Percentiles rank a stretch among this genome's conserved stretches.
Evolutionary conservation across 148 eudicot genomes (phyloP).

Genomic region (Rhododendron ovatum): DNA sequence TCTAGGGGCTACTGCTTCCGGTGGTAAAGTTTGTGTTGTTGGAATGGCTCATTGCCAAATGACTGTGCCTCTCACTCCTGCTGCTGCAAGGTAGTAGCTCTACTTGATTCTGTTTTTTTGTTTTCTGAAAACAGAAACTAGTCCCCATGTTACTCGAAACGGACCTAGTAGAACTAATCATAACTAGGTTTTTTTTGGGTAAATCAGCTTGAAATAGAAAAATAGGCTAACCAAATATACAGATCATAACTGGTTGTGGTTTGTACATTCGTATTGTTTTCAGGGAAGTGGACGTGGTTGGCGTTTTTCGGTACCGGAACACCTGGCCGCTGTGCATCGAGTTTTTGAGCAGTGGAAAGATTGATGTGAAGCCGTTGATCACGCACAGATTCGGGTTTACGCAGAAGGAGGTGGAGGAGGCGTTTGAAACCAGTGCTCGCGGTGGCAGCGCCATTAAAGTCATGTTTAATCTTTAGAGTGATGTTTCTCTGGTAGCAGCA

Average conservation of each 20-base stretch:
- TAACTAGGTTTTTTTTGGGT: no score
- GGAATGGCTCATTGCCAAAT: constrained; percentile 77
- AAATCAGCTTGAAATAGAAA: no score
- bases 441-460: constrained; percentile 88
- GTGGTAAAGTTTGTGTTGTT: constrained; percentile 84
- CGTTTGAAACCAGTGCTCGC: constrained; percentile 76
- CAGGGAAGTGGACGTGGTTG: constrained; percentile 82
- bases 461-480: constrained; percentile 66
- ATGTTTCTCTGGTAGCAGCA: not conserved
- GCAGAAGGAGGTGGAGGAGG: constrained; percentile 74
- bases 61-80: constrained; percentile 80
- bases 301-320: constrained; percentile 77
- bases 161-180: not conserved
- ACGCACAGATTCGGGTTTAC: constrained; percentile 83
- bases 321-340: constrained; percentile 89
- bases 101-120: no score
- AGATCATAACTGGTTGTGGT: not conserved
- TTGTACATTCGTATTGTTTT: not conserved
- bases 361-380: constrained; percentile 83
- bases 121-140: no score
- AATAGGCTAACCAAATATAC: no score
- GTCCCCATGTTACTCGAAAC: no score
- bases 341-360: constrained; percentile 71
- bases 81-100: constrained; percentile 65
- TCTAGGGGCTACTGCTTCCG: constrained; percentile 58